Conservation (phyloP, 768 basidiomycete species). For the Russula ochroleuca region DNA sequence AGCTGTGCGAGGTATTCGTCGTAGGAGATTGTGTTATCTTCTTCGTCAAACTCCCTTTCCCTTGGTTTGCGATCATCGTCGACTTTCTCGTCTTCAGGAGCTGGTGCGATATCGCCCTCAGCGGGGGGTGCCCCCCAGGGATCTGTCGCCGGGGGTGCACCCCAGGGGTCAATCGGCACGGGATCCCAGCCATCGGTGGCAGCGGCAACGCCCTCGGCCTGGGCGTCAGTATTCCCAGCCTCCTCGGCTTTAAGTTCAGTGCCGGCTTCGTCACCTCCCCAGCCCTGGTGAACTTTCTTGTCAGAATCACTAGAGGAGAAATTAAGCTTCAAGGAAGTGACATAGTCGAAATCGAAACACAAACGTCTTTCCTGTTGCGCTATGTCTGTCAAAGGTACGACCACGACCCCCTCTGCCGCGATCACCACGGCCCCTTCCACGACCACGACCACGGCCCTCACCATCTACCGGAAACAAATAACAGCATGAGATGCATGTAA, state of each 20-base stretch:
- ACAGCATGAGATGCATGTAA: conserved; percentile 12
- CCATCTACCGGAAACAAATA: conserved; percentile 36
- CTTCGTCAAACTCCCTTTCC: conserved; percentile 71
- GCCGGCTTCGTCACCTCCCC: conserved; percentile 89
- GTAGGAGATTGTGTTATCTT: conserved; percentile 90
- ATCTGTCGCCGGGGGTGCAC: conserved; percentile 29
- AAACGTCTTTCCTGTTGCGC: conserved; percentile 77
- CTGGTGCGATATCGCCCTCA: conserved; percentile 31
- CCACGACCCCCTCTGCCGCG: conserved; percentile 55
- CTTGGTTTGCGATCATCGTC: conserved; percentile 39
- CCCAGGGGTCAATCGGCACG: conserved; percentile 38
- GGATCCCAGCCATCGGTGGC: conserved; percentile 39
- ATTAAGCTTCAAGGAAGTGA: conserved; percentile 8
- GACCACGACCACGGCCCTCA: conserved; percentile 42
- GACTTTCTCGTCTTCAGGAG: conserved; percentile 37
- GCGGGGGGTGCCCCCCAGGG: conserved; percentile 36
- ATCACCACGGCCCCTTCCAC: conserved; percentile 49
- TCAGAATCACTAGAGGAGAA: conserved; percentile 69
- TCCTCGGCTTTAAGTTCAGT: conserved; percentile 79
- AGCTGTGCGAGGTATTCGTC: conserved; percentile 89
- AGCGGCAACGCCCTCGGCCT: conserved; percentile 41
- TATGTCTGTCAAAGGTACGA: conserved; percentile 82
- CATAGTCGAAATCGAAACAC: conserved; percentile 32
- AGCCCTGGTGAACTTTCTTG: conserved; percentile 91
- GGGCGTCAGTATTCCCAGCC: conserved; percentile 68